Base-by-base conservation (phyloP, 2,329 filamentous ascomycete genomes). In the Cercospora nicotianae region DNA sequence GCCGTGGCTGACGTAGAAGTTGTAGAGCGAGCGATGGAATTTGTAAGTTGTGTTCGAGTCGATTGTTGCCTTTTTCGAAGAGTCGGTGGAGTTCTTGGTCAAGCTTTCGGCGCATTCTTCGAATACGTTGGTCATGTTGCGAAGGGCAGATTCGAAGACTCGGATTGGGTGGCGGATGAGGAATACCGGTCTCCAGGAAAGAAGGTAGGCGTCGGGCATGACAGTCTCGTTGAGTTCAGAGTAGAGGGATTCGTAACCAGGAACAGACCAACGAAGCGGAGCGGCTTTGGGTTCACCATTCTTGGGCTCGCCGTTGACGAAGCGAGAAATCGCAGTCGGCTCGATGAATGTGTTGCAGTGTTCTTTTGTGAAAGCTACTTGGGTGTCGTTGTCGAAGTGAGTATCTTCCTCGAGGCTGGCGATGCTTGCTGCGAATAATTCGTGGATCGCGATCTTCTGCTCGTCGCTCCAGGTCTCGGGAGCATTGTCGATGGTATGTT, bases 161-260 rank as follows among this genome's bases (percentile, higher is more conserved):
- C 64, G 57, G 18, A 60, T 53, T 16, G 64, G 64, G 18, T 66
- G 64, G 26, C 64, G 64, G 20, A 66, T 60, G 12, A 66, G 58
- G 13, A 66, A 60, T 2, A 66, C 36, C 5, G 64, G 64, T 42
- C 48, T 53, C 57, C 57, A 66, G 45, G 64, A 61, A 4, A 60
- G 57, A 13, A 66, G 30, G 20, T 66, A 66, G 23, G 64, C 64
- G 5, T 66, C 64, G 2, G 64, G 39, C 28, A 66, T 36, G 3
- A 66, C 20, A 9, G 64, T 66, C 9, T 53, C 39, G 20, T 66
- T 66, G 58, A 36, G 42, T 26, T 45, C 58, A 1, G 64, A 51
- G 39, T 61, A 55, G 10, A 60, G 57, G 3, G 64, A 61, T 36
- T 60, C 59, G 57, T 66, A 66, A 1, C 64, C 64, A 6, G 64